Base-by-base conservation (phyloP, 768 basidiomycete species). In the Ramaria sp. region DNA sequence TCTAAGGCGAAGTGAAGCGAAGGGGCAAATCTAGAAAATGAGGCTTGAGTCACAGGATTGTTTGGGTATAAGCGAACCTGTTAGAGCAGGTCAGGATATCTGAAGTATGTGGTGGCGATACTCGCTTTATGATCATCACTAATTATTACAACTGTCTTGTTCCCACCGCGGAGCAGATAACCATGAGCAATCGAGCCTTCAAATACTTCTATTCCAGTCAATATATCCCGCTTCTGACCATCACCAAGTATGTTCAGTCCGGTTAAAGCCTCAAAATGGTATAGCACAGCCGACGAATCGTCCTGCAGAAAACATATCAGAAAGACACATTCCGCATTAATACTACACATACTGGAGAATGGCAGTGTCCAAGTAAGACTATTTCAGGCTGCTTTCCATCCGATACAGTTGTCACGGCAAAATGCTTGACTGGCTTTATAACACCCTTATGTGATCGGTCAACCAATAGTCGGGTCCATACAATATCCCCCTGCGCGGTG, bases 81-180 rank as follows among this genome's bases (percentile, higher is more conserved):
- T 0, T 12, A 2, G 25, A 55, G 22, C 20, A 44, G 16, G 42
- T 52, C 34, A 53, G 51, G 49, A 15, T 50, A 53, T 45, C 56
- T 22, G 57, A 27, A 25, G 39, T 45, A 28, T 37, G 48, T 32
- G 27, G 32, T 9, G 37, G 3, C 12, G 41, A 58, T 50, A 64
- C 72, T 25, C 52, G 85, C 88, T 75, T 89, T 86, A 38, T 86
- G 73, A 63, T 78, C 83, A 59, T 87, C 80, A 61, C 92, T 89
- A 38, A 93, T 69, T 34, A 91, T 68, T 5, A 85, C 69, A 10
- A 90, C 68, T 8, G 78, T 71, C 61, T 77, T 81, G 20, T 66
- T 67, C 3, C 68, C 58, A 7, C 55, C 65, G 0, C 73, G 69
- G n/a, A 83, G 45, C 22, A 82, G 65, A 66, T 75, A 86, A 15